These are phyloP conservation scores for Bipolaris sorokiniana DNA, from an alignment of 2,329 filamentous ascomycete species.

Conservation along the genomic window DNA sequence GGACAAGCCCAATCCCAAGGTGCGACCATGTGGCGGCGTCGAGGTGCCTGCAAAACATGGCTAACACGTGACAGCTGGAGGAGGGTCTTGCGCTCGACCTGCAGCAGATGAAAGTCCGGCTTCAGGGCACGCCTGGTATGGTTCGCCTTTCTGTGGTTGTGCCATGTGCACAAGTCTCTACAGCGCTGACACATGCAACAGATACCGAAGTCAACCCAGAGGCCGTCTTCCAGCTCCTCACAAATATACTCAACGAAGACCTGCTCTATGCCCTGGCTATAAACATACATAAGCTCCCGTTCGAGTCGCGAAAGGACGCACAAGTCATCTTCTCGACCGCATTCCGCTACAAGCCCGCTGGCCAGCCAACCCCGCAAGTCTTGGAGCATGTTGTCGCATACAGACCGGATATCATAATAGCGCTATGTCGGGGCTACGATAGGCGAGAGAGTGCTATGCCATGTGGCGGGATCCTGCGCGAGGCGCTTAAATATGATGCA, in stretches of 20 bases:
- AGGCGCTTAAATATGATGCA: conserved; percentile 88
- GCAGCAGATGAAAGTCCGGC: conserved; percentile 86
- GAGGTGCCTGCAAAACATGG: conserved; percentile 9
- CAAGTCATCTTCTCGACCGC: conserved; percentile 96
- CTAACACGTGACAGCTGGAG: conserved; percentile 63
- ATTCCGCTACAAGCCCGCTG: conserved; percentile 82
- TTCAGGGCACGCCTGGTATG: conserved; percentile 90
- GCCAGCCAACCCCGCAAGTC: conserved; percentile 77
- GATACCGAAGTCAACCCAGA: conserved; percentile 87
- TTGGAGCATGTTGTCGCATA: conserved; percentile 87
- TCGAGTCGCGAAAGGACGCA: conserved; percentile 94
- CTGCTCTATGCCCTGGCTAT: conserved; percentile 83
- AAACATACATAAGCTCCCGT: conserved; percentile 83
- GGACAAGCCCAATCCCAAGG: conserved; percentile 65
- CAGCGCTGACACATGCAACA: conserved; percentile 50
- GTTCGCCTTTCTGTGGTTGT: background rate
- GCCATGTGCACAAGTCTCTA: background rate
- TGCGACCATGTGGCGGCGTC: conserved; percentile 36
- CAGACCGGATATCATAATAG: conserved; percentile 83
- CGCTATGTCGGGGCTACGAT: conserved; percentile 88
- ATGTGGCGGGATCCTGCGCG: conserved; percentile 85
- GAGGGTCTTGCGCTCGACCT: conserved; percentile 89
- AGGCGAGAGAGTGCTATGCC: conserved; percentile 89
- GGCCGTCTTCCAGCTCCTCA: conserved; percentile 84
- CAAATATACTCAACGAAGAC: conserved; percentile 85